phyloP scores from a whole-genome alignment of 2,329 filamentous ascomycete genomes.

The Mycogone perniciosa region DNA sequence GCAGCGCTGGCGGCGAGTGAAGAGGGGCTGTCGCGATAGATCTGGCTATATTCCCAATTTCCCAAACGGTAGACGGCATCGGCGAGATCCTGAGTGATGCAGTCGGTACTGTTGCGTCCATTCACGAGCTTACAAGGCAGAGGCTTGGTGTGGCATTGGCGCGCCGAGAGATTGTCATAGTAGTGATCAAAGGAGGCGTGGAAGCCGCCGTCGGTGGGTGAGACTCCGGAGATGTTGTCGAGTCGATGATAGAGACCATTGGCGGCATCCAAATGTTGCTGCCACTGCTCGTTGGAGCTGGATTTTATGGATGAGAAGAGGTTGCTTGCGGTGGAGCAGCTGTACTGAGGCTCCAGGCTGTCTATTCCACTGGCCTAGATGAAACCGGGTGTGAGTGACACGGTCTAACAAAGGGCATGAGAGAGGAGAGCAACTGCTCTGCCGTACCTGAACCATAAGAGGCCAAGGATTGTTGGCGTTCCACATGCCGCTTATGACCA shows the following conservation, averaged over 20 bases:
- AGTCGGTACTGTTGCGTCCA: conserved; percentile 43
- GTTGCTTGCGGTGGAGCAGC: conserved; percentile 47
- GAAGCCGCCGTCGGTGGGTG: conserved; percentile 51
- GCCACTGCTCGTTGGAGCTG: conserved; percentile 48
- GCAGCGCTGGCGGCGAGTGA: conserved; percentile 57
- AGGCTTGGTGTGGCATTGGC: conserved; percentile 68
- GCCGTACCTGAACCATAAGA: conserved; percentile 38
- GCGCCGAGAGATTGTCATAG: conserved; percentile 74
- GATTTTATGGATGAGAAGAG: conserved; percentile 41
- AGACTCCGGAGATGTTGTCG: conserved; percentile 63
- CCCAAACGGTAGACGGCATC: conserved; percentile 69
- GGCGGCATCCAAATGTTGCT: conserved; percentile 53
- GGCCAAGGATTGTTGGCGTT: conserved; percentile 35
- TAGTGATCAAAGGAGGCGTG: conserved; percentile 74
- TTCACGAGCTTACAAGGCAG: conserved; percentile 58
- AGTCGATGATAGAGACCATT: conserved; percentile 50
- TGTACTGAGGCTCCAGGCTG: conserved; percentile 67
- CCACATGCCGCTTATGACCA: conserved; percentile 68
- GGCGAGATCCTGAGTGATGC: conserved; percentile 56
- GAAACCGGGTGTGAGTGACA: background rate
- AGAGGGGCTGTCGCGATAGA: conserved; percentile 61
- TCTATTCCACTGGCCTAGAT: conserved; percentile 51
- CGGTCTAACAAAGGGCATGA: background rate
- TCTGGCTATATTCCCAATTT: conserved; percentile 73
- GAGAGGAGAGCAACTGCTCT: background rate